phyloP scores from a whole-genome alignment of 345 rosid species.

The Pistacia integerrima region DNA sequence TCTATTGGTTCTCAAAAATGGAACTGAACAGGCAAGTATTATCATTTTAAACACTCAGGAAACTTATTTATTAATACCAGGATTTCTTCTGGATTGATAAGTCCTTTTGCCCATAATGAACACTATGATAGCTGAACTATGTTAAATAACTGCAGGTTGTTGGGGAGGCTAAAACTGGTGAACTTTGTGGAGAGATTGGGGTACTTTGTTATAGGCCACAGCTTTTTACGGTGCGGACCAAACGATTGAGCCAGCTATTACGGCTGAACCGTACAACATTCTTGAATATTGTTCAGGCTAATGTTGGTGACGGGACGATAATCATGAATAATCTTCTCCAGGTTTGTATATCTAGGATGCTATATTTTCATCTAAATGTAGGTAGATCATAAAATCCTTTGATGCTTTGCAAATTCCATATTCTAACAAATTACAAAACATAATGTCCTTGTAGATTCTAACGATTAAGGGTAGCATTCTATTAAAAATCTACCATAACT shows the following conservation, averaged over 20 bases:
- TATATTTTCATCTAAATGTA: neutral
- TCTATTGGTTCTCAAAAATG: constrained; percentile 44
- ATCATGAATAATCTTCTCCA: constrained; percentile 93
- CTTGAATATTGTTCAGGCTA: constrained; percentile 82
- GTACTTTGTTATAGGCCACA: constrained; percentile 89
- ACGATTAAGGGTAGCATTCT: neutral
- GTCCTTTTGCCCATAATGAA: neutral
- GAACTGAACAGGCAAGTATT: constrained; percentile 53
- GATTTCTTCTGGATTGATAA: neutral
- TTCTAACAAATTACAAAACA: too few relatives aligned
- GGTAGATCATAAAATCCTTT: neutral
- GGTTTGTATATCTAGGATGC: constrained; percentile 33
- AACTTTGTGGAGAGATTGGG: constrained; percentile 84
- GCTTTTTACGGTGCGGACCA: constrained; percentile 84
- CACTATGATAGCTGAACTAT: neutral
- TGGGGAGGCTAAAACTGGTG: constrained; percentile 73
- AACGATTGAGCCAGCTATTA: constrained; percentile 81
- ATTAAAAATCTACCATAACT: neutral
- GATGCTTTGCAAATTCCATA: neutral
- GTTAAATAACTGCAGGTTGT: constrained; percentile 50
- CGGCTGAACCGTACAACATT: constrained; percentile 86
- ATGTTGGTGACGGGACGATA: constrained; percentile 90
- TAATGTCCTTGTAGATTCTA: neutral
- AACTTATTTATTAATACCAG: neutral
- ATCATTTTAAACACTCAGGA: neutral